Conservation (phyloP, 179 eudicot species). For the Silene coronaria region DNA sequence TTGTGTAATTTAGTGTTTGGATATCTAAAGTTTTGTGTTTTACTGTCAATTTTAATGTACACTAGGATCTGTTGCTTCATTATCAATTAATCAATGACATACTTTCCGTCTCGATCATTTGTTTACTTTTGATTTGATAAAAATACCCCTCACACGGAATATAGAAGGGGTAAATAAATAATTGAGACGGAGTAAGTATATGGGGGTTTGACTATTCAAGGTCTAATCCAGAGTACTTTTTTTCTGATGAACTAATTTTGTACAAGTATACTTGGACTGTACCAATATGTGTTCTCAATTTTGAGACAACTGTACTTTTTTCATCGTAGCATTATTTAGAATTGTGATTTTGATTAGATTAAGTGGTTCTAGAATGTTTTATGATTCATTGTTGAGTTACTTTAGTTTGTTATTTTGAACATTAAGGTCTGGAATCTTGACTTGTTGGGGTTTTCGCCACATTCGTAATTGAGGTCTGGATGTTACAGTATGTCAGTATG, state of each 20-base stretch:
- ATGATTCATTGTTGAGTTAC: background rate
- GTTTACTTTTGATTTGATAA: no score
- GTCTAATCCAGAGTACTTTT: slow-evolving; percentile 12
- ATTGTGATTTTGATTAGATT: background rate
- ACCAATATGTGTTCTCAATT: no score
- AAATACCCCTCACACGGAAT: no score
- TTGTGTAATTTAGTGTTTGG: slow-evolving; percentile 26
- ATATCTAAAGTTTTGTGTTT: slow-evolving; percentile 14
- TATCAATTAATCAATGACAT: background rate
- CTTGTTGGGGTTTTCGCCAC: no score
- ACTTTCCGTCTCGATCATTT: no score
- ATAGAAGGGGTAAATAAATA: no score
- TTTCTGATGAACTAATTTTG: slow-evolving; percentile 1
- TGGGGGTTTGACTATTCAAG: slow-evolving; percentile 30
- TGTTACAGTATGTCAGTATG: no score
- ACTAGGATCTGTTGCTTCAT: slow-evolving; percentile 25
- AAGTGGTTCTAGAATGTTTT: background rate
- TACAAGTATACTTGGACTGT: background rate
- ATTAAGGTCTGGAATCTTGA: no score
- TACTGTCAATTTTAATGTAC: slow-evolving; percentile 19
- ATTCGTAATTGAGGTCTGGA: no score
- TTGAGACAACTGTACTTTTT: background rate
- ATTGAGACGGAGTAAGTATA: no score
- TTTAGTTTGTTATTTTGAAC: background rate
- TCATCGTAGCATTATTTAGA: slow-evolving; percentile 8